These are phyloP conservation scores for Saccharomycopsis hybrid DNA, from an alignment of 1,139 yeast genomes.

Conservation along the genomic window DNA sequence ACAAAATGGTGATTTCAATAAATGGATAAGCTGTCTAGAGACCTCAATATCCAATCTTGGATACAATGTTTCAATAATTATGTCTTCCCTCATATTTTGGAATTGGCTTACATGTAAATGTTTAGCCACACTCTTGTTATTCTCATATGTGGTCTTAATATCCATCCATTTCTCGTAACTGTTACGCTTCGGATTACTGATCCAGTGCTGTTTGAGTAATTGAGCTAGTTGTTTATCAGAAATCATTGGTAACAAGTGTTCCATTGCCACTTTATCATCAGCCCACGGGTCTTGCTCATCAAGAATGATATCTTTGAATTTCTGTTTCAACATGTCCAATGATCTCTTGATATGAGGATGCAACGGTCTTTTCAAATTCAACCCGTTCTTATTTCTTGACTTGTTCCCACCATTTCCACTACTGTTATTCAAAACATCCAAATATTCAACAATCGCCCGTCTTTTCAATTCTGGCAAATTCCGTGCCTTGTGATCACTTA, in stretches of 20 bases:
- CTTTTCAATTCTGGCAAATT: slow-evolving; percentile 65
- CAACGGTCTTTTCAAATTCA: slow-evolving; percentile 66
- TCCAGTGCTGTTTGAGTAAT: slow-evolving; percentile 54
- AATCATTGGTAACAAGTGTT: slow-evolving; percentile 49
- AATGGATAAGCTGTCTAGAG: slow-evolving; percentile 81
- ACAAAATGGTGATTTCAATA: slow-evolving; percentile 96
- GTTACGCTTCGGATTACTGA: slow-evolving; percentile 37
- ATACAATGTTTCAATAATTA: slow-evolving; percentile 73
- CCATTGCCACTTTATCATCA: slow-evolving; percentile 42
- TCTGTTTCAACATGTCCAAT: slow-evolving; percentile 54
- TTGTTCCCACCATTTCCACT: slow-evolving; percentile 32
- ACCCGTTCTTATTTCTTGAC: slow-evolving; percentile 36
- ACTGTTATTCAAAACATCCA: slow-evolving; percentile 51
- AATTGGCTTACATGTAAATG: slow-evolving; percentile 32
- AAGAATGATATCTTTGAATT: slow-evolving; percentile 61
- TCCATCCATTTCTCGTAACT: slow-evolving; percentile 75
- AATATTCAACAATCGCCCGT: slow-evolving; percentile 72
- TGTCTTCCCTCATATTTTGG: slow-evolving; percentile 76
- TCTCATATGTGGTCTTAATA: slow-evolving; percentile 53
- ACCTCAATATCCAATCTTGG: slow-evolving; percentile 94
- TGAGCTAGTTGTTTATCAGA: slow-evolving; percentile 55
- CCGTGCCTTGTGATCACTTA: slow-evolving; percentile 81
- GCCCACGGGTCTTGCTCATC: slow-evolving; percentile 86
- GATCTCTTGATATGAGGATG: slow-evolving; percentile 87
- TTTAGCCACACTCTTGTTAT: slow-evolving; percentile 32